Evolutionary conservation across 225 moss, liverwort and hornwort genomes (phyloP), one percentile per base, ranked within the genome.

Genomic region (Asterella californica): DNA sequence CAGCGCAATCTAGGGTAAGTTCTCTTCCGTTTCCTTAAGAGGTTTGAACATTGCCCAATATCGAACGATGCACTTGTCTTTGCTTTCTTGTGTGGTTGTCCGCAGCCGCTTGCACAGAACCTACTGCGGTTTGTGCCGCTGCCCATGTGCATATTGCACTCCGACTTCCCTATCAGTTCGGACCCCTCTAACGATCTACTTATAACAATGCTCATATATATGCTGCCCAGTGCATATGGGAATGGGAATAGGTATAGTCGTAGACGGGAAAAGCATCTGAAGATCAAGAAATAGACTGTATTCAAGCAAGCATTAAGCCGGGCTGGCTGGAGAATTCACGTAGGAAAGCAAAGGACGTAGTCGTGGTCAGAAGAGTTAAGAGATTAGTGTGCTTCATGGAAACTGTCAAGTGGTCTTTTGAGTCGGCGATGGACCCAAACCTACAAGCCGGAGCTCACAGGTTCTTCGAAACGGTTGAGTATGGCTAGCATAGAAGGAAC

Each of bases 1-100:
- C 79, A 6, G 69, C 79, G 33, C 79, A 68, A 65, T 79, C 79
- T 34, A 79, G 68, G 69, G 79, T 79, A 79, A 52, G 79, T 25
- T 70, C 54, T 76, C 57, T 37, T 59, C 53, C 53, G 0, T 52
- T 19, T 14, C 47, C 71, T 25, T 70, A 34, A 30, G 62, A 52
- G 12, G 7, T 52, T 52, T 52, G 52, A 52, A 14, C 12, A 52
- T 52, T 52, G 52, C 42, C 42, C 42, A 7, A 42, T 37, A 32
- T 18, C 17, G 34, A 34, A 63, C 27, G 29, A 63, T 30, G 67
- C 36, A 7, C 67, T 47, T 71, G 47, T 10, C 27, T 48, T n/a
- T 47, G 47, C 11, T 36, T 15, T 36, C 36, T 15, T 5, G 6
- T 57, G 15, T 19, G 5, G 18, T 57, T 17, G 0, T 24, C 21